phyloP scores from a whole-genome alignment of 441 rosid genomes.

The Theobroma grandiflorum region DNA sequence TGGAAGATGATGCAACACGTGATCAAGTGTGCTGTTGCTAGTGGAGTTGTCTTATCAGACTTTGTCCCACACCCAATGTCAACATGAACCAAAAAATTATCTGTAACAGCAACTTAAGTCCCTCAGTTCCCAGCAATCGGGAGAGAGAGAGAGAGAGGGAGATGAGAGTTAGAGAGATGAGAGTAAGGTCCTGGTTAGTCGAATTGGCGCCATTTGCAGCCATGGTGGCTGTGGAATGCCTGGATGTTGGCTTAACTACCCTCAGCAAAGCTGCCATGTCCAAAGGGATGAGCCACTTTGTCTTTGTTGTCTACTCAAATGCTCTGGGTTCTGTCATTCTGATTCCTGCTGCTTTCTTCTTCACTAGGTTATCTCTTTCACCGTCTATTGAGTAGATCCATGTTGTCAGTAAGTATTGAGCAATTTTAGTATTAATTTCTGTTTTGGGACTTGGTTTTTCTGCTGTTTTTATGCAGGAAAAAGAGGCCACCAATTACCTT shows the following conservation, averaged over 20 bases:
- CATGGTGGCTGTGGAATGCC: conserved; percentile 37
- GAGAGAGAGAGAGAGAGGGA: background rate
- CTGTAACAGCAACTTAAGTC: background rate
- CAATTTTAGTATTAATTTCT: background rate
- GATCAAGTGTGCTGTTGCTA: background rate
- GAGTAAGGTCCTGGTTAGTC: conserved; percentile 17
- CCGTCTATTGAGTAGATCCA: conserved; percentile 22
- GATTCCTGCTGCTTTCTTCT: conserved; percentile 32
- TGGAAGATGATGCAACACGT: background rate
- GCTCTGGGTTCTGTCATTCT: conserved; percentile 43
- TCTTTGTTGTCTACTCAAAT: conserved; percentile 44
- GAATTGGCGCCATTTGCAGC: conserved; percentile 37
- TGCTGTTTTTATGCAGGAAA: conserved; percentile 31
- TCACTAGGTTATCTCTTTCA: conserved; percentile 5
- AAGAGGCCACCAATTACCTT: conserved; percentile 46
- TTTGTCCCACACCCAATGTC: background rate
- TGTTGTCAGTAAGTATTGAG: background rate
- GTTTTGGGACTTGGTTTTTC: background rate
- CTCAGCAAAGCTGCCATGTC: conserved; percentile 54
- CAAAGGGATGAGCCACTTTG: conserved; percentile 48
- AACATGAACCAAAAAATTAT: background rate
- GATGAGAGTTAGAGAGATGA: conserved; percentile 16
- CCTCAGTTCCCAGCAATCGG: background rate
- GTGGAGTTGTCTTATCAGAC: background rate
- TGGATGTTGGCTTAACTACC: conserved; percentile 46